Base-by-base conservation (phyloP, 1,284 basidiomycete genomes). In the Exobasidium cylindrosporum region DNA sequence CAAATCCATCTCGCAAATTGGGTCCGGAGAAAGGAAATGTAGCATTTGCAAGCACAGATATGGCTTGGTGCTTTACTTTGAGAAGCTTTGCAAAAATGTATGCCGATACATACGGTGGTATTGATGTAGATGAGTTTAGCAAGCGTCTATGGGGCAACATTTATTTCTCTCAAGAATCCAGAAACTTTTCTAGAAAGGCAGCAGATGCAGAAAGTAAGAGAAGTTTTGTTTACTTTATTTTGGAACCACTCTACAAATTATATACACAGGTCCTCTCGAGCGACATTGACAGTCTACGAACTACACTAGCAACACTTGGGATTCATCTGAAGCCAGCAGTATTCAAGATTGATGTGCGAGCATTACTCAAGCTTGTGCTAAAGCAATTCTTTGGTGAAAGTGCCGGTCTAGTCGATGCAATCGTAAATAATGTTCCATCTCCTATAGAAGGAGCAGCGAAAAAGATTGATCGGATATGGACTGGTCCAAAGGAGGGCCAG, bases 311-410 rank as follows among this genome's bases (percentile, higher is more conserved):
- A 5, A 83, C 84, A 14, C 84, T 99, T 40, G 87, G 88, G 3
- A 98, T 99, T 74, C 85, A 86, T 54, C 83, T 99, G 69, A 96
- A 95, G 82, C 90, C 92, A 0, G 85, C 93, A 44, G 91, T 91
- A 85, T 98, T 89, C 85, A 97, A 97, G 84, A 95, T 97, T 88
- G 96, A 98, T 79, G 93, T 95, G 6, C 84, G 94, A 58, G 95
- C 96, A 2, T 82, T 99, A 62, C 84, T 99, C 66, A 95, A 96
- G 83, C 90, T 91, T 49, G 89, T 97, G 3, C 83, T 97, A 66
- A 89, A 90, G 73, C 92, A 97, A 73, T 99, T 99, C 84, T 97
- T 99, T 75, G 95, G 96, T 2, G 63, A 68, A 0, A 86, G 88
- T 13, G 83, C 91, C 1, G 95, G 95, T 0, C 83, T 99, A 63